phyloP scores from a whole-genome alignment of 176 grass and related monocot species.

The Sorghum bicolor region DNA sequence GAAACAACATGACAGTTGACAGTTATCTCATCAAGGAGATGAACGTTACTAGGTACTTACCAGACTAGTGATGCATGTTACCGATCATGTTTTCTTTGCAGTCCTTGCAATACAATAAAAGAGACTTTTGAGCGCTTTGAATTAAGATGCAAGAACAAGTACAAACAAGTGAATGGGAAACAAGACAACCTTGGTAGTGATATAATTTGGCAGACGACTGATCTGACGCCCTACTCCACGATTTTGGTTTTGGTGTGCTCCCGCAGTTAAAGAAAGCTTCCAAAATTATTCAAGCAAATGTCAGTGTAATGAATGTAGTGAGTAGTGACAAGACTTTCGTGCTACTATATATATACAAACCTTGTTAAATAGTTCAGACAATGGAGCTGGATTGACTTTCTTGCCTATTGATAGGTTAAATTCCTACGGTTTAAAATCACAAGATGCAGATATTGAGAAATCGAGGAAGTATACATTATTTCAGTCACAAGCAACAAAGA shows the following conservation, averaged over 20 bases:
- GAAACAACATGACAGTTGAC: background rate
- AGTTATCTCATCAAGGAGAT: background rate
- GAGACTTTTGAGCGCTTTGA: slow-evolving; percentile 26
- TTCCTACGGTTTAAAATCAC: slow-evolving; percentile 48
- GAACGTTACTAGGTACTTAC: slow-evolving; percentile 6
- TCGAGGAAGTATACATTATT: background rate
- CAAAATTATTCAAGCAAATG: background rate
- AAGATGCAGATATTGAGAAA: slow-evolving; percentile 21
- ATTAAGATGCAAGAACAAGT: background rate
- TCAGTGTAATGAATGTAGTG: background rate
- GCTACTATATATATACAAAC: background rate
- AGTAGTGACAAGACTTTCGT: background rate
- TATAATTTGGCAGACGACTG: slow-evolving; percentile 25
- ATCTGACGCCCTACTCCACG: slow-evolving; percentile 22
- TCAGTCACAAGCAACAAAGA: background rate
- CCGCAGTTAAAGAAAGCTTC: slow-evolving; percentile 58
- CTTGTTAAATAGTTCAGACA: slow-evolving; percentile 85
- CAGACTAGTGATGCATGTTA: slow-evolving; percentile 29
- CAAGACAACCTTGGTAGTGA: slow-evolving; percentile 54
- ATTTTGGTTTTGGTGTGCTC: slow-evolving; percentile 9
- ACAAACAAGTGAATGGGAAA: background rate
- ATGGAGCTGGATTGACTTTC: slow-evolving; percentile 48
- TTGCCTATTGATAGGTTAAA: slow-evolving; percentile 59
- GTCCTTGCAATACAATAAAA: slow-evolving; percentile 61
- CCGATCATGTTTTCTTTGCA: slow-evolving; percentile 78